Conservation (phyloP, 345 rosid genomes). For the Hirschfeldia incana region DNA sequence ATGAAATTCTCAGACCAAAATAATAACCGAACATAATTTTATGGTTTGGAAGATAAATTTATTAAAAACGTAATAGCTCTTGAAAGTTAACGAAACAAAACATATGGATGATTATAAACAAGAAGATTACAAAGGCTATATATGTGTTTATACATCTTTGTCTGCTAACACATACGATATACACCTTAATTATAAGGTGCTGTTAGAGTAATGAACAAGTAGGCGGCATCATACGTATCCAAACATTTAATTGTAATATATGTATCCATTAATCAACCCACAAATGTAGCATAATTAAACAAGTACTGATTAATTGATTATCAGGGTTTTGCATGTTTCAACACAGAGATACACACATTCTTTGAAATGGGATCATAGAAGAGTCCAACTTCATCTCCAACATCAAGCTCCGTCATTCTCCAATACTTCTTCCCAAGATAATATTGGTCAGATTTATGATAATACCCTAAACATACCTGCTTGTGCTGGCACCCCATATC, state of each 20-base stretch:
- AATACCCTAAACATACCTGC: neutral
- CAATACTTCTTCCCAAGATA: neutral
- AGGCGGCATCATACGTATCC: neutral
- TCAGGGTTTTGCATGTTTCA: conserved; percentile 12
- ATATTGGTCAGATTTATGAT: conserved; percentile 2
- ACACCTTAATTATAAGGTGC: too few species aligned
- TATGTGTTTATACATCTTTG: too few species aligned
- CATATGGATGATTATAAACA: too few species aligned
- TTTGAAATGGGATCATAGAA: conserved; percentile 19
- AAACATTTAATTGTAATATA: neutral
- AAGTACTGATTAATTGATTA: neutral
- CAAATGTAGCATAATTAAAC: neutral
- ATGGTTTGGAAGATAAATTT: neutral
- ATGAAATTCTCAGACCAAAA: neutral
- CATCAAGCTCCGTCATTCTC: conserved; percentile 11
- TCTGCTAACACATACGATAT: too few species aligned
- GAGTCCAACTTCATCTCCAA: conserved; percentile 23
- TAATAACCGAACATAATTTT: neutral
- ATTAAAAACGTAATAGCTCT: neutral
- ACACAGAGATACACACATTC: conserved; percentile 20
- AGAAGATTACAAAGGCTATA: too few species aligned
- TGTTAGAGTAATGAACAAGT: too few species aligned
- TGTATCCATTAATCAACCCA: neutral
- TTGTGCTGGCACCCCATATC: conserved; percentile 2
- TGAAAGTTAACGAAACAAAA: too few species aligned